phyloP scores from a whole-genome alignment of 805 yeast genomes.

The Yamadazyma paraphyllophila region DNA sequence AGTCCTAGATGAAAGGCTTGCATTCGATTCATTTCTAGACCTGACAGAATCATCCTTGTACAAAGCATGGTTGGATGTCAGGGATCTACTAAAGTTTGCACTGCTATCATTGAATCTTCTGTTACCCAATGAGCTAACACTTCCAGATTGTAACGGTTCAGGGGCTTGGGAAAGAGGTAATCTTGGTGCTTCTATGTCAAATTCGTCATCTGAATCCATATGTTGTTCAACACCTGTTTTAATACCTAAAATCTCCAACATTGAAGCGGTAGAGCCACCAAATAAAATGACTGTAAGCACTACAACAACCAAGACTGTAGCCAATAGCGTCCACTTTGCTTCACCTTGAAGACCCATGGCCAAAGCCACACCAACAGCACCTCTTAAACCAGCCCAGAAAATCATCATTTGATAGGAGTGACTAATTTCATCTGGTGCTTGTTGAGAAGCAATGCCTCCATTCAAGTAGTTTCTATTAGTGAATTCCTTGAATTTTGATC shows the following conservation, averaged over 20 bases:
- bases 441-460: constrained; percentile 42
- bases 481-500: constrained; percentile 51
- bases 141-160: constrained; percentile 14
- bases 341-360: constrained; percentile 98
- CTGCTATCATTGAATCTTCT: constrained; percentile 16
- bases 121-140: constrained; percentile 15
- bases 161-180: constrained; percentile 28
- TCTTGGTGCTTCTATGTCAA: constrained; percentile 79
- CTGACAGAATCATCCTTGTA: constrained; percentile 22
- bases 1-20: constrained; percentile 15
- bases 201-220: constrained; percentile 85
- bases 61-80: constrained; percentile 10
- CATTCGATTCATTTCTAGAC: constrained; percentile 30
- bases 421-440: constrained; percentile 82
- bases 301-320: constrained; percentile 94
- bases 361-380: constrained; percentile 98
- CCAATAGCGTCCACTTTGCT: constrained; percentile 79
- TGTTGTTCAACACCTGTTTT: constrained; percentile 81
- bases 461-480: constrained; percentile 23
- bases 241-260: constrained; percentile 93
- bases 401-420: constrained; percentile 98
- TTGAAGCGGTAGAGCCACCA: constrained; percentile 98
- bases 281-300: constrained; percentile 93
- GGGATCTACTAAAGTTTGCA: constrained; percentile 4
- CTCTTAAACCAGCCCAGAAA: constrained; percentile 98